Conservation (phyloP, 2,329 filamentous ascomycete species). For the Alternaria tenuissima region DNA sequence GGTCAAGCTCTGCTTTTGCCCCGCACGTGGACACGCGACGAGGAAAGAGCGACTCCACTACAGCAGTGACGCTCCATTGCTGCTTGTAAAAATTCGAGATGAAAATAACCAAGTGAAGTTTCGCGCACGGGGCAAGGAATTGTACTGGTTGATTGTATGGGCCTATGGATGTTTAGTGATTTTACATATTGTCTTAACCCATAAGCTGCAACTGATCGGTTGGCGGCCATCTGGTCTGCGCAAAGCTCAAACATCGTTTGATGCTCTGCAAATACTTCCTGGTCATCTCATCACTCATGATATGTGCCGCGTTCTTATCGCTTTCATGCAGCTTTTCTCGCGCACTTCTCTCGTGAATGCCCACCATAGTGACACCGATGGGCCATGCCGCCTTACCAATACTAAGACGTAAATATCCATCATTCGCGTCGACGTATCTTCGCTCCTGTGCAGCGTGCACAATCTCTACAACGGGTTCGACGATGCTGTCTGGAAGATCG, state of each 20-base stretch:
- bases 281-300: constrained; percentile 95
- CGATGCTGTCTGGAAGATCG: constrained; percentile 78
- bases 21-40: constrained; percentile 38
- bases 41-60: not conserved
- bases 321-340: constrained; percentile 91
- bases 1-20: constrained; percentile 22
- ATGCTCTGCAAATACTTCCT: constrained; percentile 97
- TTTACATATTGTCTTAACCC: constrained; percentile 65
- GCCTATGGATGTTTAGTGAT: not conserved
- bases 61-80: not conserved
- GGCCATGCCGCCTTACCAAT: constrained; percentile 99
- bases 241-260: constrained; percentile 94
- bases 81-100: not conserved
- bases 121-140: not conserved
- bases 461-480: constrained; percentile 88
- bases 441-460: constrained; percentile 88
- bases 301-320: constrained; percentile 82
- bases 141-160: not conserved
- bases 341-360: constrained; percentile 96
- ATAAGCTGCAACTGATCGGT: constrained; percentile 93
- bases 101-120: not conserved
- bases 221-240: constrained; percentile 95
- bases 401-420: constrained; percentile 89
- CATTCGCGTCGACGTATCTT: constrained; percentile 94
- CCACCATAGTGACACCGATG: constrained; percentile 99